Base-by-base conservation (phyloP, 1,284 basidiomycete genomes). In the Microbotryomycetes sp. region DNA sequence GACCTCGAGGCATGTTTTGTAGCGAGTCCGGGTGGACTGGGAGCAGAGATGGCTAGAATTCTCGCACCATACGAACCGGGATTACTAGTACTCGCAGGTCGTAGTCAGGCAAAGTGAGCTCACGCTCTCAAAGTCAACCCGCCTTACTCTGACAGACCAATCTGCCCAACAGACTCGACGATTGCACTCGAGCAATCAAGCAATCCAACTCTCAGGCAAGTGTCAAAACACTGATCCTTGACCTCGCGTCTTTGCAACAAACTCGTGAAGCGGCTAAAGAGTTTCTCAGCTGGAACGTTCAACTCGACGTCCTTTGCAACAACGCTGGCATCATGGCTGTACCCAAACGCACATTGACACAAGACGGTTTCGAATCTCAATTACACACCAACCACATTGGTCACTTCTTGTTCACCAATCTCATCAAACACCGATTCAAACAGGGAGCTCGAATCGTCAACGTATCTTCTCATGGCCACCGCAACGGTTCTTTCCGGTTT, bases 351-450 rank as follows among this genome's bases (percentile, higher is more conserved):
- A 30, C 7, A 15, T 45, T 54, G 16, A 72, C 71, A 1, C 19
- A 15, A 16, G 73, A 74, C 56, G 73, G 72, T 12, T 51, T 63
- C 65, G 73, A 75, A 49, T 26, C 55, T 14, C 73, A 74, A 58
- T 65, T 75, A 49, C 71, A 58, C n/a, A 63, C 64, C 12, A 74
- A 74, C 64, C 67, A 71, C 49, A 53, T 75, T 42, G 71, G 59
- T 1, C 72, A 66, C n/a, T 74, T 66, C 59, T 59, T 72, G 26
- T 64, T 75, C 45, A 69, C 63, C 31, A 56, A 59, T 26, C 55
- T 65, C n/a, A 60, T 73, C 45, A 15, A 26, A 25, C 56, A 56
- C 12, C 25, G 46, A 23, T 22, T 62, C 19, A 4, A 53, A 15
- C 26, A 52, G 4, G 36, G 26, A n/a, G 36, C 58, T 5, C 60